Conservation (phyloP, 2,329 filamentous ascomycete species). For the Lasiodiplodia sp. region DNA sequence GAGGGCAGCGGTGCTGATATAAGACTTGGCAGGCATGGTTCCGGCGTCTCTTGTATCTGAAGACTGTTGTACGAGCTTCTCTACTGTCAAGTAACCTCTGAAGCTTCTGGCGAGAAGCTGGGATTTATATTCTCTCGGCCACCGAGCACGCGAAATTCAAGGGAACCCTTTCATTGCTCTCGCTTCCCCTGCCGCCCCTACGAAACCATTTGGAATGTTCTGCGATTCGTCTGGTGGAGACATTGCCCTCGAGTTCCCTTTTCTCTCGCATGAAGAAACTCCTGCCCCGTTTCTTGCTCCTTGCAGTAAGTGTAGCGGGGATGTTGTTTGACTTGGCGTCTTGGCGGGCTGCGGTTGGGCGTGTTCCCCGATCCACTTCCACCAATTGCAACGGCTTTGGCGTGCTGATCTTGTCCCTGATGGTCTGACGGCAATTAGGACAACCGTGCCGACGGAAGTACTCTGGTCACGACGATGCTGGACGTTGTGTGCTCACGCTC, state of each 20-base stretch:
- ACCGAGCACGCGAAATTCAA: neutral
- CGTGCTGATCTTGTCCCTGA: neutral
- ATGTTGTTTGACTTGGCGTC: constrained; percentile 26
- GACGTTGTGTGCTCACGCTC: neutral
- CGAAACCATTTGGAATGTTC: neutral
- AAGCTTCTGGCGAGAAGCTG: neutral
- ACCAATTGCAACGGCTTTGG: constrained; percentile 4
- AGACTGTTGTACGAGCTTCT: constrained; percentile 1
- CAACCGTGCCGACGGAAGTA: constrained; percentile 5
- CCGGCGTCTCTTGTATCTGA: neutral
- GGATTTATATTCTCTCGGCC: neutral
- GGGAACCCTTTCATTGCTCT: neutral
- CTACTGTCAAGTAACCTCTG: neutral
- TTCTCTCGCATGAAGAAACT: constrained; percentile 10
- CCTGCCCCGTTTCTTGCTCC: constrained; percentile 7
- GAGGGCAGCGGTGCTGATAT: neutral
- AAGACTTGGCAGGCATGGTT: constrained; percentile 4
- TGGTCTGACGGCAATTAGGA: constrained; percentile 12
- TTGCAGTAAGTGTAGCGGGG: constrained; percentile 15
- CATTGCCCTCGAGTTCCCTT: neutral
- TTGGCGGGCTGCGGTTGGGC: constrained; percentile 9
- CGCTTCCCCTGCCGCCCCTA: constrained; percentile 12
- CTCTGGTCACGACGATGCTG: neutral
- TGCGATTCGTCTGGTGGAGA: constrained; percentile 23
- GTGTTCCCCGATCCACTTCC: constrained; percentile 3